Evolutionary conservation across 208 protist genomes (phyloP).

Genomic region (Trypanosoma boissoni): DNA sequence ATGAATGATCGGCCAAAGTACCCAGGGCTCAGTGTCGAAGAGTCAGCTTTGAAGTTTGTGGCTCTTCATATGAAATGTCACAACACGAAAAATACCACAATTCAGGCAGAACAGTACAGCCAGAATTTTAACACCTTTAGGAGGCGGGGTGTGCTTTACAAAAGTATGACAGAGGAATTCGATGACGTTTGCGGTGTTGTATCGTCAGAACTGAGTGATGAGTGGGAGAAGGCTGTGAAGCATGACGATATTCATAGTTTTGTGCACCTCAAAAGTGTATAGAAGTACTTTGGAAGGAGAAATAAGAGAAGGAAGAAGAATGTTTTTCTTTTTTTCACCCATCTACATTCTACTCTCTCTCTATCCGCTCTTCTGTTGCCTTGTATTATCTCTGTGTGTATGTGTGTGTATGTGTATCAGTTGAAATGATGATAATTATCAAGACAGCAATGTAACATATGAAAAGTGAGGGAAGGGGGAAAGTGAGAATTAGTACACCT

Average conservation of each 20-base stretch:
- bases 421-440: no score
- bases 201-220: constrained; percentile 35
- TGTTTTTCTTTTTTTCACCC: no score
- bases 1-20: constrained; percentile 68
- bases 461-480: no score
- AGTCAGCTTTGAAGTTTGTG: constrained; percentile 88
- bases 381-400: no score
- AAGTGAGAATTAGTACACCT: no score
- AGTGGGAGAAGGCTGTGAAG: constrained; percentile 29
- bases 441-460: no score
- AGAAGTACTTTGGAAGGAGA: no score
- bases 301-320: background rate
- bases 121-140: constrained; percentile 56
- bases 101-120: constrained; percentile 68
- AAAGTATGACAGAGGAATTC: constrained; percentile 15
- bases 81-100: constrained; percentile 56
- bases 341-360: no score
- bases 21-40: constrained; percentile 73
- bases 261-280: background rate
- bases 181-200: constrained; percentile 6
- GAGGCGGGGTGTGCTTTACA: constrained; percentile 66
- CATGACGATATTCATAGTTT: background rate
- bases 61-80: constrained; percentile 88
- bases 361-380: no score
- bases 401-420: no score